Evolutionary conservation across 2,329 filamentous ascomycete genomes (phyloP), one percentile per base, ranked within the genome.

Genomic region (Botrytis galanthina): DNA sequence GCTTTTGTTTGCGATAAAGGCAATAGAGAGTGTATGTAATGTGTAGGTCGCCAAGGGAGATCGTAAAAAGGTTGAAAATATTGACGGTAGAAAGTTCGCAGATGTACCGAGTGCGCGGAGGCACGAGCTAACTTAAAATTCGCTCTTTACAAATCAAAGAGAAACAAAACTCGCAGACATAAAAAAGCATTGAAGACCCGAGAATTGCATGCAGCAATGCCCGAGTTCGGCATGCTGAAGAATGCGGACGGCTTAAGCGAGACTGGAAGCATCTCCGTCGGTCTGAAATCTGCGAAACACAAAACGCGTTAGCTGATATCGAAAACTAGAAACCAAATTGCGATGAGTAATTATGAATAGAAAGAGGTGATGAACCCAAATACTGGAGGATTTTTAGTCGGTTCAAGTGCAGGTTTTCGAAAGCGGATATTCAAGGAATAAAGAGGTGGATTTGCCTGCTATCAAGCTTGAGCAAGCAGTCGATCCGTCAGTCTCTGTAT

Each of bases 181-280:
- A 20, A 9, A 2, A 68, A 39, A 5, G 3, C 46, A 54, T 32
- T 57, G 35, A 22, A 29, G 16, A 16, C 14, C 37, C 48, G 37
- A 69, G n/a, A 32, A 26, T 57, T n/a, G 26, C 26, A 69, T 69
- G 32, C 64, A 20, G 63, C 14, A 67, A 51, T 22, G 12, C 35
- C 26, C 16, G 37, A 32, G 39, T 37, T 69, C 35, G 48, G 66
- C 18, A 42, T 42, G 14, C 37, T 32, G n/a, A 69, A n/a, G 48
- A 69, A 69, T 69, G 66, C 66, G 46, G 48, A 22, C 26, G 35
- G n/a, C 37, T 68, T 69, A 57, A 69, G 29, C 37, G 48, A 69
- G 48, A 57, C 26, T 51, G n/a, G 66, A 42, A 59, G 10, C 37
- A 54, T 68, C 35, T 42, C 64, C 48, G 26, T 39, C 35, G n/a